phyloP scores from a whole-genome alignment of 2,329 filamentous ascomycete genomes.

The Aspergillus aculeatus region DNA sequence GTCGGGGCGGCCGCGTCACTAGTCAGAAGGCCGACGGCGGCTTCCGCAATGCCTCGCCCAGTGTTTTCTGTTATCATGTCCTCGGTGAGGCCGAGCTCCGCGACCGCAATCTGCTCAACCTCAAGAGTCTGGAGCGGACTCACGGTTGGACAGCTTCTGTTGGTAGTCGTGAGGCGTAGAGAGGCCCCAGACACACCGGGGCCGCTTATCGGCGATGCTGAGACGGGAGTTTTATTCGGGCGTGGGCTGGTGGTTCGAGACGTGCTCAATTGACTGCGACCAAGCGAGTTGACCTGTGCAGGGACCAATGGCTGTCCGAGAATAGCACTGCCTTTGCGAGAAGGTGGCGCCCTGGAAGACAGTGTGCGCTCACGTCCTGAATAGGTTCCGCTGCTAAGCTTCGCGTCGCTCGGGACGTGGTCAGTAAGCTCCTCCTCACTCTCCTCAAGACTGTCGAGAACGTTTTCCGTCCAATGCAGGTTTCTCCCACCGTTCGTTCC shows the following conservation, averaged over 20 bases:
- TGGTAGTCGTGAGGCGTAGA: conserved; percentile 55
- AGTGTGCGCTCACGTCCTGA: conserved; percentile 45
- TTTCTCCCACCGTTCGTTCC: conserved; percentile 83
- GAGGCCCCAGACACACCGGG: conserved; percentile 39
- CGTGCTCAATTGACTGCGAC: conserved; percentile 35
- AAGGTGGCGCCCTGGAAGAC: conserved; percentile 36
- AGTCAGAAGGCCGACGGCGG: conserved; percentile 68
- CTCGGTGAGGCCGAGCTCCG: conserved; percentile 81
- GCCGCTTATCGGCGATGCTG: conserved; percentile 45
- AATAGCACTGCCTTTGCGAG: conserved; percentile 46
- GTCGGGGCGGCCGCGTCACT: conserved; percentile 54
- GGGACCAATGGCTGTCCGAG: conserved; percentile 38
- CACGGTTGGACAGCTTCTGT: conserved; percentile 57
- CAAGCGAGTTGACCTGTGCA: conserved; percentile 34
- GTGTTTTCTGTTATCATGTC: conserved; percentile 92
- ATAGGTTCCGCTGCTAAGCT: conserved; percentile 47
- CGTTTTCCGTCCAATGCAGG: conserved; percentile 86
- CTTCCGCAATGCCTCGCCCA: conserved; percentile 80
- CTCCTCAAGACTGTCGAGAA: conserved; percentile 70
- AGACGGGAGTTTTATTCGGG: conserved; percentile 39
- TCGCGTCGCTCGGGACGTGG: conserved; percentile 41
- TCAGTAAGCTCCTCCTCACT: conserved; percentile 69
- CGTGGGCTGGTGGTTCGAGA: conserved; percentile 42
- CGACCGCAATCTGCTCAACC: conserved; percentile 84
- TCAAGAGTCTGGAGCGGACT: conserved; percentile 83